These are phyloP conservation scores for Mortierella sp. DNA, from an alignment of 371 early-diverging fungal genomes.

Conservation along the genomic window DNA sequence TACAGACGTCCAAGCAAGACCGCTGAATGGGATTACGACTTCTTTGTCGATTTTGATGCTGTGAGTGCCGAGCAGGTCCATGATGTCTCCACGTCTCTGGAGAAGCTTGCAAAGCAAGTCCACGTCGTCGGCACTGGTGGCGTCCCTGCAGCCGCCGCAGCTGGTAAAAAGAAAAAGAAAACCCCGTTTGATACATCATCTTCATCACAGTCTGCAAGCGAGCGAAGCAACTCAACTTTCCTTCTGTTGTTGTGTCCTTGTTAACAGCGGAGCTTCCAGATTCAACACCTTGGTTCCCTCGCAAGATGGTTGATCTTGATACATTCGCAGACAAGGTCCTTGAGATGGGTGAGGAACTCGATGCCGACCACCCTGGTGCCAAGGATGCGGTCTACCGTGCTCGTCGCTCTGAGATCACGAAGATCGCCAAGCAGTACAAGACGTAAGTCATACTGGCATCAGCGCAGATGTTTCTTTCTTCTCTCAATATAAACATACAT, in stretches of 20 bases:
- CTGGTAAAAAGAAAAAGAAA: slow-evolving; percentile 12
- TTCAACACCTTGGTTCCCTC: slow-evolving; percentile 92
- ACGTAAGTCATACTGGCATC: slow-evolving; percentile 56
- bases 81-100: slow-evolving; percentile 65
- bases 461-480: too few relatives aligned
- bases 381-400: slow-evolving; percentile 88
- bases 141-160: neutral
- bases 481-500: too few relatives aligned
- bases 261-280: slow-evolving; percentile 28
- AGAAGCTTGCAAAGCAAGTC: slow-evolving; percentile 69
- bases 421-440: slow-evolving; percentile 84
- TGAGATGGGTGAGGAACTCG: slow-evolving; percentile 92
- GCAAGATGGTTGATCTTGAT: slow-evolving; percentile 93
- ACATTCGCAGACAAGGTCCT: slow-evolving; percentile 93
- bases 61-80: slow-evolving; percentile 63
- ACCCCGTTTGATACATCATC: too few relatives aligned
- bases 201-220: too few relatives aligned
- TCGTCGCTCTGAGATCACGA: slow-evolving; percentile 88
- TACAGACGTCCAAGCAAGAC: slow-evolving; percentile 83
- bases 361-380: slow-evolving; percentile 96
- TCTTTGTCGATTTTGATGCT: slow-evolving; percentile 91
- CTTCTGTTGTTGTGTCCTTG: neutral
- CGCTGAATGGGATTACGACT: slow-evolving; percentile 86
- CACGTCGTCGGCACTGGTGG: slow-evolving; percentile 64
- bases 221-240: too few relatives aligned